Conservation (phyloP, 441 rosid species). For the Viola pubescens region DNA sequence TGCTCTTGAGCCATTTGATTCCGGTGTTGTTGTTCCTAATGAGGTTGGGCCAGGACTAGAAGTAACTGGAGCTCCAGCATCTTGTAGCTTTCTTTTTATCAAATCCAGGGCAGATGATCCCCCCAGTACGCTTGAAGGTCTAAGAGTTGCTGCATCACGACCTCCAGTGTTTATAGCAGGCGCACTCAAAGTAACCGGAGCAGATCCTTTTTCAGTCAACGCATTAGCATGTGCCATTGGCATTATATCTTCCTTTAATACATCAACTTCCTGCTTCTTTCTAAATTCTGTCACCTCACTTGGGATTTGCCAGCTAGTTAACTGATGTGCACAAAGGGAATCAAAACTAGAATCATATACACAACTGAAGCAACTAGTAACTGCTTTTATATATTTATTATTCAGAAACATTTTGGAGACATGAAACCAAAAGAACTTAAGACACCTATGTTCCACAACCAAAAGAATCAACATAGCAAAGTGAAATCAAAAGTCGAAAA, state of each 20-base stretch:
- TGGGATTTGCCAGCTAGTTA: conserved; percentile 98
- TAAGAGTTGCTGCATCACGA: conserved; percentile 68
- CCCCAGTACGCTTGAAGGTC: conserved; percentile 41
- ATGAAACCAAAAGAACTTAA: no score
- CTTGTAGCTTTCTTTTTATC: conserved; percentile 93
- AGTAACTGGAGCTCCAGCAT: conserved; percentile 58
- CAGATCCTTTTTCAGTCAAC: conserved; percentile 49
- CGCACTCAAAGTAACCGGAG: conserved; percentile 55
- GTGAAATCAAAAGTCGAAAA: neutral
- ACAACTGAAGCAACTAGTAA: neutral
- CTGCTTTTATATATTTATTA: neutral
- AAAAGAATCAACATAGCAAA: neutral
- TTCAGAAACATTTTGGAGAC: neutral
- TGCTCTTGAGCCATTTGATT: conserved; percentile 60
- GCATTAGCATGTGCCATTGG: conserved; percentile 31
- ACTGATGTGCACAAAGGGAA: conserved; percentile 34
- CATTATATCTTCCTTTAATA: conserved; percentile 38
- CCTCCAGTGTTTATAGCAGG: conserved; percentile 83
- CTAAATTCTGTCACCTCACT: conserved; percentile 65
- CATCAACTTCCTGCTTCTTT: conserved; percentile 53
- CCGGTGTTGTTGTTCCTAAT: conserved; percentile 39
- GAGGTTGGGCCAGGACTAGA: conserved; percentile 37
- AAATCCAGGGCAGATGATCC: conserved; percentile 82
- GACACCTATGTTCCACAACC: neutral
- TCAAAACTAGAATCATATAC: neutral